These are phyloP conservation scores for Fulvia fulva DNA, from an alignment of 2,329 filamentous ascomycete genomes.

Conservation along the genomic window DNA sequence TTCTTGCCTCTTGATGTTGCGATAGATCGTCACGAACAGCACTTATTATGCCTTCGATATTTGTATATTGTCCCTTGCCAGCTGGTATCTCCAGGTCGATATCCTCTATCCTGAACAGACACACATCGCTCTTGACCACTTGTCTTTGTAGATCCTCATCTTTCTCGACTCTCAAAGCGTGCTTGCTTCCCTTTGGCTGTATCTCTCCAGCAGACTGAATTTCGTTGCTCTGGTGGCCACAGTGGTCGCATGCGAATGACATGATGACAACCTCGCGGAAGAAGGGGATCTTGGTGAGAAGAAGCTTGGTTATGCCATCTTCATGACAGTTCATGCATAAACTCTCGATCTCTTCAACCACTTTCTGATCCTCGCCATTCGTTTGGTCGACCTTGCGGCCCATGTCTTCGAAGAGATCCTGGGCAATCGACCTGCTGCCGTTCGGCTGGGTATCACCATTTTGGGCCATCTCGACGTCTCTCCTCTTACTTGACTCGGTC, in stretches of 20 bases:
- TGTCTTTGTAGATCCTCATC: slow-evolving; percentile 75
- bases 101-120: slow-evolving; percentile 81
- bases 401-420: slow-evolving; percentile 52
- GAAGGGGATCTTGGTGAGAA: slow-evolving; percentile 90
- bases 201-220: slow-evolving; percentile 90
- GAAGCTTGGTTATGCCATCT: slow-evolving; percentile 71
- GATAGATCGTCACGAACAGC: slow-evolving; percentile 77
- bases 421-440: slow-evolving; percentile 33
- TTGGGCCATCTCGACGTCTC: slow-evolving; percentile 11
- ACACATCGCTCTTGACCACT: slow-evolving; percentile 88
- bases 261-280: slow-evolving; percentile 97
- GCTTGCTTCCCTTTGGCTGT: slow-evolving; percentile 81
- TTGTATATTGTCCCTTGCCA: slow-evolving; percentile 86
- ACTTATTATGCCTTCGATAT: slow-evolving; percentile 81
- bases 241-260: slow-evolving; percentile 91
- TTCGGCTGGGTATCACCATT: slow-evolving; percentile 11
- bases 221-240: slow-evolving; percentile 84
- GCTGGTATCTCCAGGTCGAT: slow-evolving; percentile 90
- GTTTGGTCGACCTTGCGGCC: slow-evolving; percentile 44
- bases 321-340: slow-evolving; percentile 55
- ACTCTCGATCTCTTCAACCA: slow-evolving; percentile 52
- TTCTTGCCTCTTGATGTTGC: slow-evolving; percentile 76
- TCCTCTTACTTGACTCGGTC: neutral
- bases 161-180: slow-evolving; percentile 72
- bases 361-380: slow-evolving; percentile 41